phyloP scores from a whole-genome alignment of 2,329 filamentous ascomycete species.

The Fusarium sp. region DNA sequence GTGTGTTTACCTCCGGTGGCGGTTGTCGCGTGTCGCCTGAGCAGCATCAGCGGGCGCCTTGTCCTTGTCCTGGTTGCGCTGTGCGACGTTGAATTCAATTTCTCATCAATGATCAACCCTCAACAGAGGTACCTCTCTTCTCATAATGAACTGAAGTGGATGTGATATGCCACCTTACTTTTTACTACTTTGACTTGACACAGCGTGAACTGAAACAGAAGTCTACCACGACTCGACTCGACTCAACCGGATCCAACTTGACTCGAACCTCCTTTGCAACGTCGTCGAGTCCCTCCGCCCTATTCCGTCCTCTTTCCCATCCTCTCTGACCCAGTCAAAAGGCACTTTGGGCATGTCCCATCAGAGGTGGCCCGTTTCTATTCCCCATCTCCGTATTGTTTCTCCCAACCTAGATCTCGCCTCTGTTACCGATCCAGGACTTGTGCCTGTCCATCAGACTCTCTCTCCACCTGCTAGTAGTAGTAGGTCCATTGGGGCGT shows the following conservation, averaged over 20 bases:
- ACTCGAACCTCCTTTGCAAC: neutral
- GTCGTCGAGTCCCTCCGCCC: conserved; percentile 4
- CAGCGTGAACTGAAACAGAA: conserved; percentile 8
- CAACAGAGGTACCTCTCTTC: neutral
- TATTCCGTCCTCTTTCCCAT: conserved; percentile 19
- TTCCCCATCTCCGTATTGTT: conserved; percentile 25
- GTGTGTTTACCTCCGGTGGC: conserved; percentile 21
- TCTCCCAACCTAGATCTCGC: conserved; percentile 30
- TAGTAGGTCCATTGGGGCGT: conserved; percentile 37
- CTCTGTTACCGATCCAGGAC: conserved; percentile 32
- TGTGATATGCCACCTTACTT: conserved; percentile 21
- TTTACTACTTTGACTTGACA: conserved; percentile 14
- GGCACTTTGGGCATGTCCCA: conserved; percentile 34
- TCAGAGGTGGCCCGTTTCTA: conserved; percentile 29
- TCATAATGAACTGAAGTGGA: conserved; percentile 4
- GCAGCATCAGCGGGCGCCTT: conserved; percentile 13
- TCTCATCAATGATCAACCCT: conserved; percentile 7
- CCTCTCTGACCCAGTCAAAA: conserved; percentile 13
- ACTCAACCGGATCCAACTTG: neutral
- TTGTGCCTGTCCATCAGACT: conserved; percentile 38
- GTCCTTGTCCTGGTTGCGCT: neutral
- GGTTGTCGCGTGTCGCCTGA: conserved; percentile 35
- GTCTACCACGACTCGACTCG: conserved; percentile 11
- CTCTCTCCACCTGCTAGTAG: conserved; percentile 34
- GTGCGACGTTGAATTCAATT: conserved; percentile 42